A percentile compares a stretch with the other conserved stretches of the same genome.
Evolutionary conservation across 2,329 filamentous ascomycete genomes (phyloP).

Genomic region (Chaetomium olivaceum): DNA sequence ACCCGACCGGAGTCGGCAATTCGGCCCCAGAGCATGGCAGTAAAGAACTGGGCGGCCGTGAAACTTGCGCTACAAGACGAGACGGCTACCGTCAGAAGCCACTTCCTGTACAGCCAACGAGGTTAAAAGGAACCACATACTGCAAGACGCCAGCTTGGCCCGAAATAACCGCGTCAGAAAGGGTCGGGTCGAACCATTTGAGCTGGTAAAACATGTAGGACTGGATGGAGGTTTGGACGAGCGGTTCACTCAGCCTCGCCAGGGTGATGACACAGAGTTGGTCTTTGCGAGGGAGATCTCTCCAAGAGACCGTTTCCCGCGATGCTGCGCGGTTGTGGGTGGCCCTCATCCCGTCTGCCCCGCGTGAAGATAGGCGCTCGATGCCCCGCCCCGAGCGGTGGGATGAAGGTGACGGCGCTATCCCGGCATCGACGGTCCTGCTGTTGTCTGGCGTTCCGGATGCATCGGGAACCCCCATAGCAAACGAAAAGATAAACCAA

Average conservation of each 20-base stretch:
- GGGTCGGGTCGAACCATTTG: conserved; percentile 65
- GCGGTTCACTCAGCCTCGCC: conserved; percentile 66
- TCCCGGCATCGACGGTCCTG: not conserved
- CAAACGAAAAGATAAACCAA: not conserved
- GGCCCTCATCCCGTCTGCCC: not conserved
- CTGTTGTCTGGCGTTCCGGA: not conserved
- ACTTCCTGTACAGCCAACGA: not conserved
- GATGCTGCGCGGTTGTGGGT: not conserved
- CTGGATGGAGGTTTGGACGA: conserved; percentile 39
- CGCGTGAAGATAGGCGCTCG: not conserved
- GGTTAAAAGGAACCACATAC: conserved; percentile 15
- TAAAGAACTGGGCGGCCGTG: conserved; percentile 78
- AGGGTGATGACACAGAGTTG: conserved; percentile 78
- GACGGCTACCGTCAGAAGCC: not conserved
- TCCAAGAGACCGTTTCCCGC: conserved; percentile 60
- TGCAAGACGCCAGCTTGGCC: conserved; percentile 75
- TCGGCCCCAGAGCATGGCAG: conserved; percentile 79
- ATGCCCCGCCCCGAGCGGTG: too few relatives aligned
- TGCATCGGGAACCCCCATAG: not conserved
- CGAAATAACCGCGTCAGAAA: conserved; percentile 66
- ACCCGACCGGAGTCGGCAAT: conserved; percentile 62
- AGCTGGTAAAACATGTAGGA: conserved; percentile 88
- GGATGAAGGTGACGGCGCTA: not conserved
- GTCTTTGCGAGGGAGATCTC: conserved; percentile 70
- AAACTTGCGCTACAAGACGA: conserved; percentile 60